Percentiles rank a stretch among this genome's conserved stretches.
phyloP scores from a whole-genome alignment of 306 rosid species.

The Nissolia schottii region DNA sequence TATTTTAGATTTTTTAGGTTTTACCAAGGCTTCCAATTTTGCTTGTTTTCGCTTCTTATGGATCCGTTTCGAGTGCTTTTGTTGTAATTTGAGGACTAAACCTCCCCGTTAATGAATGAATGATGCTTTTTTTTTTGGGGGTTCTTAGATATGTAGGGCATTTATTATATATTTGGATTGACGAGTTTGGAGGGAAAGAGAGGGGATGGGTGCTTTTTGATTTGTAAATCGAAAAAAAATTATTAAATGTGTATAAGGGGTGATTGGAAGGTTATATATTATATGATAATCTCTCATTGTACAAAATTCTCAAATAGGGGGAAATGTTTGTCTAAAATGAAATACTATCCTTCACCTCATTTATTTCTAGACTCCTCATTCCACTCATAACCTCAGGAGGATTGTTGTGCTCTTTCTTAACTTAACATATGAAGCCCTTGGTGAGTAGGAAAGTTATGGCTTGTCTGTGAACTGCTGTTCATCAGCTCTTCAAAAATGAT shows the following conservation, averaged over 20 bases:
- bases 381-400: too few species aligned
- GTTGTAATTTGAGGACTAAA: neutral
- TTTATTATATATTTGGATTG: too few species aligned
- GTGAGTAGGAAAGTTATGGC: neutral
- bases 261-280: neutral
- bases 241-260: neutral
- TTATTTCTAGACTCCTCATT: too few species aligned
- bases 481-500: neutral
- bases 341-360: too few species aligned
- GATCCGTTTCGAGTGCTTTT: neutral
- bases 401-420: neutral
- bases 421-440: neutral
- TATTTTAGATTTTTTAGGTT: neutral
- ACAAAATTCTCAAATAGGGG: neutral
- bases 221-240: neutral
- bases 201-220: neutral
- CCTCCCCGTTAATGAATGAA: too few species aligned
- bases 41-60: neutral
- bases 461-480: neutral
- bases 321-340: neutral
- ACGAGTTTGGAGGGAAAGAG: neutral
- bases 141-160: neutral
- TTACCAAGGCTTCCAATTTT: neutral
- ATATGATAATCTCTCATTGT: neutral
- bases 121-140: neutral